Evolutionary conservation across 352 stramenopile genomes (phyloP), one percentile per base, ranked within the genome.

Genomic region (Globisporangium parvum): DNA sequence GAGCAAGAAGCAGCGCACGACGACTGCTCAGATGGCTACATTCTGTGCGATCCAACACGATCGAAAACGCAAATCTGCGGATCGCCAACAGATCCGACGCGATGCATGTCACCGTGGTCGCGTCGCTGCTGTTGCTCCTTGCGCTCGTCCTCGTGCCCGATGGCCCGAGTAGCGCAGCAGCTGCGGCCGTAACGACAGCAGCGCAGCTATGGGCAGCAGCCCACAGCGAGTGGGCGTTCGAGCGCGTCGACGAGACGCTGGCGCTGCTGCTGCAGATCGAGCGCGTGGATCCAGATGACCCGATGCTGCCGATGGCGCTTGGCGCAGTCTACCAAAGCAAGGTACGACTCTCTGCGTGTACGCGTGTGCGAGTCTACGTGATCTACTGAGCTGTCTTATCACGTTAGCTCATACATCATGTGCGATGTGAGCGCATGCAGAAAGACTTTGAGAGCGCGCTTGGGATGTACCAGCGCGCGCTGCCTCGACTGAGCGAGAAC

Each of bases 261-360:
- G 35, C n/a, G 21, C 23, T 70, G n/a, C 53, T 77, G 56, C 48
- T 60, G 53, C 47, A 59, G 21, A 70, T 75, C 37, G 49, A 73
- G 40, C 50, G 18, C 3, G 47, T 68, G 44, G n/a, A 60, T 40
- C 66, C 71, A 0, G 52, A 55, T 26, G 51, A 71, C 48, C 57
- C 62, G 23, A 53, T 49, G 15, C 53, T 62, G 14, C 63, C 48
- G 18, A 41, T 70, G 49, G 66, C 63, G 0, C 61, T 71, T 3
- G 71, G 63, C n/a, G 55, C 69, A 14, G 55, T 77, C 50, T 66
- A 67, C 44, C 66, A 67, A 3, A 49, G 53, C 51, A 62, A 63
- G 39, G 63, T 70, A 23, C 23, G 37, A 41, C n/a, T n/a, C n/a
- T n/a, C n/a, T n/a, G 28, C 18, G n/a, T 52, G 23, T 23, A 28